Base-by-base conservation (phyloP, 768 basidiomycete genomes). In the Leccinum disarticulatum region DNA sequence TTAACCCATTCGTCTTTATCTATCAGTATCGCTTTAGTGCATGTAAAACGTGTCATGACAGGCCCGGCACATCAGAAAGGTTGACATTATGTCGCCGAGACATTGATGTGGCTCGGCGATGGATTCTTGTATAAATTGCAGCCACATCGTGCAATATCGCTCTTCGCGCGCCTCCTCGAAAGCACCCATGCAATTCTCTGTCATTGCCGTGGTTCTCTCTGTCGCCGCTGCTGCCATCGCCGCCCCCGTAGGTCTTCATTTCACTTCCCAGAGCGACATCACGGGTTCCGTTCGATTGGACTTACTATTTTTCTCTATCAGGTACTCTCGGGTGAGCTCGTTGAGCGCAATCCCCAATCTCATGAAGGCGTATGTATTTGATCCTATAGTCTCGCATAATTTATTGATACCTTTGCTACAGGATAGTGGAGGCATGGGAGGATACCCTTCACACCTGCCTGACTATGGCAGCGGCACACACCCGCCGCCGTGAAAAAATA, bases 181-280 rank as follows among this genome's bases (percentile, higher is more conserved):
- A 43, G 41, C 22, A 27, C 36, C 22, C 46, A 59, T 59, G 58
- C 28, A 56, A 17, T n/a, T 59, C 48, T 59, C 54, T 33, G 38
- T 19, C 35, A 33, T 56, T 41, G 22, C 50, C 17, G 28, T 59
- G 1, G 4, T 57, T 43, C 30, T 57, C 41, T 36, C 48, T 7
- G 15, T 36, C 4, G 48, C 13, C 8, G 58, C n/a, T n/a, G 49
- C 19, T 8, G 36, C 49, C 48, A 14, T 50, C 7, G 53, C 58
- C 33, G n/a, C 47, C 30, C 58, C 58, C 7, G 58, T 59, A 11
- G 8, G 55, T 41, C 35, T 22, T 15, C 14, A 13, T 43, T 22
- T 17, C 22, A 17, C 14, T 25, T 47, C 52, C 15, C 19, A 5
- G 35, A 11, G 22, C 31, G 41, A 31, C 14, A 6, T 46, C 13